phyloP scores from a whole-genome alignment of 345 rosid genomes.

The Salix purpurea region DNA sequence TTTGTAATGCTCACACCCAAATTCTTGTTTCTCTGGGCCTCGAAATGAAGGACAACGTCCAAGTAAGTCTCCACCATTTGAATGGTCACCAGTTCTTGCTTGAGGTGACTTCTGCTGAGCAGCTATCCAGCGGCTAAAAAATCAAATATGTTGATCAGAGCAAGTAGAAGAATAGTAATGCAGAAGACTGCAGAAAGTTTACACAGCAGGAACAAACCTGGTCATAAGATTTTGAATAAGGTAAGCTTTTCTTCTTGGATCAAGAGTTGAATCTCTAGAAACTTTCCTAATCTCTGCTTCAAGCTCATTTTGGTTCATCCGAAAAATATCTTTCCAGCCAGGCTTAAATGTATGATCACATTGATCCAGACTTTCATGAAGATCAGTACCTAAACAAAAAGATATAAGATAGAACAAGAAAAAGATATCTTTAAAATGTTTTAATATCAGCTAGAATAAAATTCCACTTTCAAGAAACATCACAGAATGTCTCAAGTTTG shows the following conservation, averaged over 20 bases:
- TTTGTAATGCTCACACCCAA: conserved; percentile 79
- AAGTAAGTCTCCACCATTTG: conserved; percentile 47
- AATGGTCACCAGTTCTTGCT: conserved; percentile 33
- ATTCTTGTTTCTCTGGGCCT: conserved; percentile 49
- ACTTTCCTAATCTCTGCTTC: conserved; percentile 64
- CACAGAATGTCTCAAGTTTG: background rate
- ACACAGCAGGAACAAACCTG: conserved; percentile 38
- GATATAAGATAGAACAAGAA: background rate
- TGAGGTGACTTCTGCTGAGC: conserved; percentile 60
- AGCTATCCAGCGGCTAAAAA: conserved; percentile 67
- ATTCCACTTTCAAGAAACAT: conserved; percentile 7
- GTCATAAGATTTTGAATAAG: conserved; percentile 74
- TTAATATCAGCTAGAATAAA: background rate
- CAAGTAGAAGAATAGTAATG: conserved; percentile 8
- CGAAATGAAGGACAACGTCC: conserved; percentile 61
- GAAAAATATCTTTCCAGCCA: conserved; percentile 63
- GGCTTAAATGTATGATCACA: conserved; percentile 52
- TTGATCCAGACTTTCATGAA: conserved; percentile 40
- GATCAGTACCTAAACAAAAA: conserved; percentile 33
- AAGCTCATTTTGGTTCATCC: conserved; percentile 71
- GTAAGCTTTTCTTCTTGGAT: conserved; percentile 68
- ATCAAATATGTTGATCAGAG: conserved; percentile 5
- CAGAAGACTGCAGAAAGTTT: background rate
- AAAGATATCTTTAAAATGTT: conserved; percentile 12
- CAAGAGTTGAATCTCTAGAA: conserved; percentile 73